Evolutionary conservation across 495 filamentous ascomycete species (phyloP), one percentile per base, ranked within the genome.

Genomic region (Tetracladium marchalianum): DNA sequence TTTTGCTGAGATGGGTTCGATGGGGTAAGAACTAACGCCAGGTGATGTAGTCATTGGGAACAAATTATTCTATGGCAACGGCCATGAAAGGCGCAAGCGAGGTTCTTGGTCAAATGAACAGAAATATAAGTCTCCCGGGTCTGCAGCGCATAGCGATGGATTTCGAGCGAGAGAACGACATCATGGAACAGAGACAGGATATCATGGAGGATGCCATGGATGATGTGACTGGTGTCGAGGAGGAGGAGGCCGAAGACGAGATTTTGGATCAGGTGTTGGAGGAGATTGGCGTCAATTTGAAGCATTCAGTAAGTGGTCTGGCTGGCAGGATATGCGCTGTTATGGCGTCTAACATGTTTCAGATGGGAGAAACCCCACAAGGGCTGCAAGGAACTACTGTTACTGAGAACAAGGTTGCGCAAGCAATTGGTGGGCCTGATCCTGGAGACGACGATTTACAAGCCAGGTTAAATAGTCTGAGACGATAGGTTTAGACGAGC

Each of bases 131-230:
- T 61, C 78, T 98, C 9, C 92, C 92, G 1, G 87, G 85, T 11
- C 67, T 98, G 34, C 92, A 97, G 62, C 79, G 93, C 42, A 97
- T 98, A 61, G 90, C 92, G 4, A 97, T 97, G 90, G 92, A 98
- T 60, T 98, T 98, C 54, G 93, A 98, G 69, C 81, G 85, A 52
- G 93, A 98, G 68, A 98, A 95, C 64, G 92, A 96, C 54, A 86
- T 97, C 42, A 98, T 98, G 92, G 92, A 98, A 62, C 86, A 97
- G 66, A 76, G 92, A 49, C 88, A 97, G 67, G 92, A 98, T 60
- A 97, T 97, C 87, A 96, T 98, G 93, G 92, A 95, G 60, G 93
- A 97, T 66, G 92, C 87, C n/a, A 93, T 97, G 41, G 93, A 98
- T 63, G 93, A 98, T 61, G 92, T 89, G 34, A 97, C 90, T 41